These are phyloP conservation scores for Auricularia sp. DNA, from an alignment of 768 basidiomycete genomes.

Conservation along the genomic window DNA sequence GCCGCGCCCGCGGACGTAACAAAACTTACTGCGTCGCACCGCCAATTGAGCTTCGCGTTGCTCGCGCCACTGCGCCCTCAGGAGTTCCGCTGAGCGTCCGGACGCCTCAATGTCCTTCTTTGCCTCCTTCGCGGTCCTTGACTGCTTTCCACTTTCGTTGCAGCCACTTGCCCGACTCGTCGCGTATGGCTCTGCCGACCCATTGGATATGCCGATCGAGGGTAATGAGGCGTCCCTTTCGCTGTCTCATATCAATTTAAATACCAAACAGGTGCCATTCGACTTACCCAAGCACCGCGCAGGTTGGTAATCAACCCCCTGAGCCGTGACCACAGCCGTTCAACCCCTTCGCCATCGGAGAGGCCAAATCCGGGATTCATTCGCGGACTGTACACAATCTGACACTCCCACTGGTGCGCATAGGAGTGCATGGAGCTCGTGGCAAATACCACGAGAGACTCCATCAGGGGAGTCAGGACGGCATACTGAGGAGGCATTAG, in stretches of 20 bases:
- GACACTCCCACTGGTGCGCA: conserved; percentile 2
- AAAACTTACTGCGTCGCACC: conserved; percentile 18
- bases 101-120: conserved; percentile 11
- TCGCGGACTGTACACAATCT: conserved; percentile 1
- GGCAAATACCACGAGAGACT: neutral
- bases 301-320: neutral
- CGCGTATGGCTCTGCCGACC: conserved; percentile 3
- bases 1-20: no score
- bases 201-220: neutral
- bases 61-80: conserved; percentile 22
- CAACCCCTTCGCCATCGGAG: conserved; percentile 26
- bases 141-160: conserved; percentile 12
- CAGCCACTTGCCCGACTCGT: conserved; percentile 27
- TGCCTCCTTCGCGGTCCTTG: conserved; percentile 4
- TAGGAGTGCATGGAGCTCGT: neutral
- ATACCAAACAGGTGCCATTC: no score
- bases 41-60: conserved; percentile 25
- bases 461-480: neutral
- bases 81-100: conserved; percentile 9
- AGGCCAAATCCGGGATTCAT: conserved; percentile 21
- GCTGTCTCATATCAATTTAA: neutral
- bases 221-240: no score
- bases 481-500: neutral
- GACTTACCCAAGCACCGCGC: neutral
- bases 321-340: conserved; percentile 20